These are phyloP conservation scores for Leucosporidium yakuticum DNA, from an alignment of 768 basidiomycete species.

Conservation along the genomic window DNA sequence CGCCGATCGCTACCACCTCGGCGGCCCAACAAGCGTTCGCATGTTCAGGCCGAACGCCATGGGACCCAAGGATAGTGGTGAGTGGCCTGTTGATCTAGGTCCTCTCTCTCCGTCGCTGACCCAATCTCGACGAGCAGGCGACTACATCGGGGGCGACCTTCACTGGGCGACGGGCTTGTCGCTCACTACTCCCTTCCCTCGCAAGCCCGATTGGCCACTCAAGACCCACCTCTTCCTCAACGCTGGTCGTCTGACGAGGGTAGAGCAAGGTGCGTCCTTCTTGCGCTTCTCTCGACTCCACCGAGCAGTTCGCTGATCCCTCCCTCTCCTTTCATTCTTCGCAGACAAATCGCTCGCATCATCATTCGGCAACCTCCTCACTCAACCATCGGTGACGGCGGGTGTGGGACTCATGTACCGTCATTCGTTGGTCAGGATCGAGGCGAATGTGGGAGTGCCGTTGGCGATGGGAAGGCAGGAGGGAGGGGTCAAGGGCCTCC, in stretches of 20 bases:
- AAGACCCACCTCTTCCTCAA: constrained; percentile 77
- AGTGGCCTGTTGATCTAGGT: too few species aligned
- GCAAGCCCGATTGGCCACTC: constrained; percentile 66
- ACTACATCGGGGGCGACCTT: constrained; percentile 75
- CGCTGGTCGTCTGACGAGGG: constrained; percentile 63
- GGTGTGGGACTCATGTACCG: constrained; percentile 78
- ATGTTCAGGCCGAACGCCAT: constrained; percentile 68
- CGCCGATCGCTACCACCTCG: constrained; percentile 84
- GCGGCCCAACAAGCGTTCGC: constrained; percentile 79
- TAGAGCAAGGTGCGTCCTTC: constrained; percentile 53
- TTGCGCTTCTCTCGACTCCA: constrained; percentile 13
- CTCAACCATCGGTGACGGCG: constrained; percentile 64
- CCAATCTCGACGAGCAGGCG: constrained; percentile 49
- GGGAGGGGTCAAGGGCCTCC: constrained; percentile 62
- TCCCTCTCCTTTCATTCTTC: constrained; percentile 10
- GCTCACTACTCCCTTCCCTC: constrained; percentile 66
- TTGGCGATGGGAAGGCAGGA: constrained; percentile 64
- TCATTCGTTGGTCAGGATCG: constrained; percentile 75
- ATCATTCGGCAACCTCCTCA: constrained; percentile 42
- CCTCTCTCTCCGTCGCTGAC: neutral
- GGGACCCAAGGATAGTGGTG: constrained; percentile 59
- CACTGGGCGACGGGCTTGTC: constrained; percentile 73
- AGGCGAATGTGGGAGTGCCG: constrained; percentile 81
- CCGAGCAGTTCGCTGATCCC: constrained; percentile 19
- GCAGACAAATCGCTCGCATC: constrained; percentile 44